Conservation (phyloP, 495 filamentous ascomycete genomes). For the Hypoxylon rickii region DNA sequence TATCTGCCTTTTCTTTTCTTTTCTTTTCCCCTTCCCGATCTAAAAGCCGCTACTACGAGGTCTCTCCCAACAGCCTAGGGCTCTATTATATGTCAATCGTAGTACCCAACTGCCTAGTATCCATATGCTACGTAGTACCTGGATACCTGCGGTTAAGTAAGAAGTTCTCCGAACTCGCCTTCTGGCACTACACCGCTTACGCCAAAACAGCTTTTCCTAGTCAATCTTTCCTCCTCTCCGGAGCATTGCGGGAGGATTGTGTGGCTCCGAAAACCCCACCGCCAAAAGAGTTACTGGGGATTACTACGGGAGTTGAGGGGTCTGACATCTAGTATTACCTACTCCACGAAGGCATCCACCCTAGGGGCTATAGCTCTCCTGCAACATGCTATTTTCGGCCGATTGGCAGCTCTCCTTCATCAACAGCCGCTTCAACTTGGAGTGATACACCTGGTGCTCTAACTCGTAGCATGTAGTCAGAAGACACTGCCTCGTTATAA, state of each 20-base stretch:
- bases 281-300: too few relatives aligned
- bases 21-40: too few relatives aligned
- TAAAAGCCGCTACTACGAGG: too few relatives aligned
- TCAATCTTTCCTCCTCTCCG: not conserved
- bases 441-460: conserved; percentile 5
- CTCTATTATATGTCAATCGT: too few relatives aligned
- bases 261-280: not conserved
- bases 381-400: conserved; percentile 12
- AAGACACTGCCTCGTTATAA: conserved; percentile 13
- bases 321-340: not conserved
- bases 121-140: too few relatives aligned
- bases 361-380: conserved; percentile 13
- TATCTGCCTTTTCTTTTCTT: conserved; percentile 2
- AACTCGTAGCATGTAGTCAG: conserved; percentile 9
- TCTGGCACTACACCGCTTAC: conserved; percentile 25
- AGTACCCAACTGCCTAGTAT: too few relatives aligned
- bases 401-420: conserved; percentile 1
- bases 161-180: conserved; percentile 26
- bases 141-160: conserved; percentile 18
- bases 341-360: not conserved
- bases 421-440: conserved; percentile 19
- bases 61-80: too few relatives aligned
- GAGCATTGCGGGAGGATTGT: too few relatives aligned
- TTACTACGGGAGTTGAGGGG: not conserved
- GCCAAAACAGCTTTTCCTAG: conserved; percentile 1